Evolutionary conservation across 495 filamentous ascomycete species (phyloP).

Genomic region (Friedmanniomyces endolithicus): DNA sequence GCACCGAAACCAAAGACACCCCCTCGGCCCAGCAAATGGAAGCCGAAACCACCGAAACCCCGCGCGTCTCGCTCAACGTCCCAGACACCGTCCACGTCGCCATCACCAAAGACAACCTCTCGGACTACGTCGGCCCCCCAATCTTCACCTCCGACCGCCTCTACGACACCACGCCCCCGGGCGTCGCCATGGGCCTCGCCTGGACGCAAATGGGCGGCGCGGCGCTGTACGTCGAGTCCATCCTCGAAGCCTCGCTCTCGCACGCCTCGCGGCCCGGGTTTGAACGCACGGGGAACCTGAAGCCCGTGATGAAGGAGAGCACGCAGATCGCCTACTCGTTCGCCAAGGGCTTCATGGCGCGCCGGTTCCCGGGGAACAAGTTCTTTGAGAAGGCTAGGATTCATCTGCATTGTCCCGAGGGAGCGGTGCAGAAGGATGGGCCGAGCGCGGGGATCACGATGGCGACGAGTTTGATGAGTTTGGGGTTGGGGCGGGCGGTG

Average conservation of each 20-base stretch:
- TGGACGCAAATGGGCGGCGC: conserved; percentile 98
- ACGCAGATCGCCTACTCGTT: conserved; percentile 90
- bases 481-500: conserved; percentile 66
- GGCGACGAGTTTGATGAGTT: conserved; percentile 77
- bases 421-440: conserved; percentile 89
- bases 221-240: conserved; percentile 93
- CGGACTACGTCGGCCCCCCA: conserved; percentile 94
- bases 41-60: conserved; percentile 59
- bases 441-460: conserved; percentile 95
- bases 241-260: conserved; percentile 69
- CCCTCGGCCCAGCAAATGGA: conserved; percentile 42
- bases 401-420: conserved; percentile 95
- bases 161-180: conserved; percentile 89
- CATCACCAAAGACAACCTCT: conserved; percentile 81
- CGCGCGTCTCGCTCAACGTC: conserved; percentile 69
- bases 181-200: conserved; percentile 96
- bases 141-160: conserved; percentile 91
- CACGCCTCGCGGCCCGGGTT: conserved; percentile 61
- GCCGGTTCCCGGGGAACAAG: conserved; percentile 70
- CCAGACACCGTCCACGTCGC: conserved; percentile 76
- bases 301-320: conserved; percentile 97
- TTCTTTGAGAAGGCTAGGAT: conserved; percentile 96
- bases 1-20: conserved; percentile 44
- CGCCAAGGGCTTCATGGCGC: conserved; percentile 76
- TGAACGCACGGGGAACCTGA: conserved; percentile 86